Percentiles rank a stretch among this genome's conserved stretches.
Evolutionary conservation across 83 land plant genomes (phyloP).

Genomic region (Diphasiastrum complanatum): DNA sequence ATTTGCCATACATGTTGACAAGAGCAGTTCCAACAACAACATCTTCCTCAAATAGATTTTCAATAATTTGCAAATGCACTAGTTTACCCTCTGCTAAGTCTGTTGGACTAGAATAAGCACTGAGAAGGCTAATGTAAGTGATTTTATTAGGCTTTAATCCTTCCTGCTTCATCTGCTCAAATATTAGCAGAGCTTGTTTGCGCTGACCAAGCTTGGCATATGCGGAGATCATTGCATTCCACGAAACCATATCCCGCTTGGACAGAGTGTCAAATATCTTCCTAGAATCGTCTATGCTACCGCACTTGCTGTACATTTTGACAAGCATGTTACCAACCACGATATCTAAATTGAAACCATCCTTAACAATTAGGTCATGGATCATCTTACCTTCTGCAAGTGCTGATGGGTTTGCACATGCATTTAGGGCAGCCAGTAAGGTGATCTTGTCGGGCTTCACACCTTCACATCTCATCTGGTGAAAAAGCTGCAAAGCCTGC

Average conservation of each 20-base stretch:
- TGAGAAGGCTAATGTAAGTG: too few species aligned
- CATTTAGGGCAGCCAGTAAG: constrained; percentile 3
- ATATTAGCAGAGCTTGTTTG: neutral
- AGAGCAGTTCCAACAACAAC: too few species aligned
- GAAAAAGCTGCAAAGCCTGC: neutral
- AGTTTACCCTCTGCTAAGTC: too few species aligned
- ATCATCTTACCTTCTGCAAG: constrained; percentile 21
- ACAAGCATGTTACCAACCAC: constrained; percentile 38
- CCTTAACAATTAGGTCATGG: constrained; percentile 35
- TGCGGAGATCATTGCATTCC: constrained; percentile 50
- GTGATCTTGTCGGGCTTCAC: constrained; percentile 1
- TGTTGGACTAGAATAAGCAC: too few species aligned
- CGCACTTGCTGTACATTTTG: constrained; percentile 33
- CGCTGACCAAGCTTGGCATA: constrained; percentile 25
- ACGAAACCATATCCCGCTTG: constrained; percentile 35
- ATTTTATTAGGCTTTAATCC: too few species aligned
- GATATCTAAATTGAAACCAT: constrained; percentile 25
- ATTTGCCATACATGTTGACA: too few species aligned
- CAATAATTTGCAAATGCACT: too few species aligned
- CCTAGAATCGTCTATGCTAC: constrained; percentile 31
- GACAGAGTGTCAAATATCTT: constrained; percentile 32
- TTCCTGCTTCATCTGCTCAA: neutral
- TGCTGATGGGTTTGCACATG: constrained; percentile 15
- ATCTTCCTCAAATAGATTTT: too few species aligned
- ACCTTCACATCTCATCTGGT: neutral